Percentiles rank a stretch among this genome's conserved stretches.
These are phyloP conservation scores for Fraxinus sp. DNA, from an alignment of 305 asterid genomes.

Conservation along the genomic window DNA sequence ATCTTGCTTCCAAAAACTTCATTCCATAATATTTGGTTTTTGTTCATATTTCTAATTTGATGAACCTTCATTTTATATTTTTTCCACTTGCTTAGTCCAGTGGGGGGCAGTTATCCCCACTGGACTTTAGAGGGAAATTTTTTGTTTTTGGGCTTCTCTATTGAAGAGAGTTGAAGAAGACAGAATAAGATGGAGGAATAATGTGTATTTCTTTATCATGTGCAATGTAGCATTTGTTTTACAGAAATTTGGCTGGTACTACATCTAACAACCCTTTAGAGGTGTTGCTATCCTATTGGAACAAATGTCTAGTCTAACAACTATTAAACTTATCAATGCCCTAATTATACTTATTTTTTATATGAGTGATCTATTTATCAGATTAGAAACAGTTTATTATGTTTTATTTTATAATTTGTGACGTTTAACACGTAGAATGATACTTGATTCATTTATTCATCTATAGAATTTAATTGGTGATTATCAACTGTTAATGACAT, in stretches of 20 bases:
- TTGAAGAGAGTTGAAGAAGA: neutral
- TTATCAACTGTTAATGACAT: neutral
- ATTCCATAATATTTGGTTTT: neutral
- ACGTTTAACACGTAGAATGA: neutral
- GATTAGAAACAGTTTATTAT: neutral
- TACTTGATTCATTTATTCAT: too few relatives aligned
- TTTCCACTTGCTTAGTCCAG: neutral
- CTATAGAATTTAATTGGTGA: too few relatives aligned
- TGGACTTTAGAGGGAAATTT: too few relatives aligned
- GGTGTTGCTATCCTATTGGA: neutral
- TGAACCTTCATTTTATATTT: neutral
- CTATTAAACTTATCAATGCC: neutral
- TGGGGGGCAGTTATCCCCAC: too few relatives aligned
- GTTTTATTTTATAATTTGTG: neutral
- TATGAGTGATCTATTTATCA: neutral
- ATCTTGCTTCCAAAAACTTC: slow-evolving; percentile 2
- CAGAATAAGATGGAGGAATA: neutral
- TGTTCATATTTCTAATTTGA: neutral
- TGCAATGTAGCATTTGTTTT: neutral
- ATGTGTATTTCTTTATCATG: neutral
- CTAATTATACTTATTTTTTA: neutral
- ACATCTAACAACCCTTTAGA: neutral
- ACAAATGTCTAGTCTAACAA: neutral
- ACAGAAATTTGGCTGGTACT: neutral
- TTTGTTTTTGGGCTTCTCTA: neutral